Evolutionary conservation across 352 stramenopile genomes (phyloP), one percentile per base, ranked within the genome.

Genomic region (Phytophthora niederhauseri): DNA sequence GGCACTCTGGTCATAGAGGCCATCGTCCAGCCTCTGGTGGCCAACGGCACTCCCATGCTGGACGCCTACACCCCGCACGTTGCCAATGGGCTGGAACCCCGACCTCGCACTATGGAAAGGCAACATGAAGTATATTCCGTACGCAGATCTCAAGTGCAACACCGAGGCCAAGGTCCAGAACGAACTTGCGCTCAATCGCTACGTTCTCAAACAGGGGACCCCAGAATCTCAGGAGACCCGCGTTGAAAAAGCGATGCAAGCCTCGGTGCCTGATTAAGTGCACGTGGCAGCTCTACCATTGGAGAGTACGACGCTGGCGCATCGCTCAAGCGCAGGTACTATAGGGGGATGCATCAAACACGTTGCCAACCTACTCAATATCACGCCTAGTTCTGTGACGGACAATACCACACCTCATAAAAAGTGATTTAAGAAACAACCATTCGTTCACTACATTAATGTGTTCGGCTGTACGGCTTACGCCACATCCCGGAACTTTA

Each of bases 391-490:
- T n/a, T 52, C 45, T 46, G 53, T 68, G 4, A 68, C 61, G 9
- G 28, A 68, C 30, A 68, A 57, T 9, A 20, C 46, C 9, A 64
- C 59, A 14, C 66, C 66, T 15, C n/a, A 64, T 30, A 53, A 68
- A 20, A 61, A 64, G 6, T 72, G 65, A 48, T 48, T 64, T 17
- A 57, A 50, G 0, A 43, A 49, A 24, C 64, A 68, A 14, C 59
- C 66, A 17, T 58, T 36, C 1, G 46, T 58, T 8, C 3, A 43
- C 24, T 68, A 68, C 38, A 45, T 64, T 3, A 72, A 68, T 11
- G 24, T 61, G 3, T 72, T 72, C 28, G 53, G 58, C 0, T 68
- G 66, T 38, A 61, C 66, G 4, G 59, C 54, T 34, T 61, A 64
- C 45, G 46, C 4, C 53, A 64, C 9, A 62, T 38, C n/a, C 66